phyloP scores from a whole-genome alignment of 495 filamentous ascomycete species.

The Penicillium paxilli region DNA sequence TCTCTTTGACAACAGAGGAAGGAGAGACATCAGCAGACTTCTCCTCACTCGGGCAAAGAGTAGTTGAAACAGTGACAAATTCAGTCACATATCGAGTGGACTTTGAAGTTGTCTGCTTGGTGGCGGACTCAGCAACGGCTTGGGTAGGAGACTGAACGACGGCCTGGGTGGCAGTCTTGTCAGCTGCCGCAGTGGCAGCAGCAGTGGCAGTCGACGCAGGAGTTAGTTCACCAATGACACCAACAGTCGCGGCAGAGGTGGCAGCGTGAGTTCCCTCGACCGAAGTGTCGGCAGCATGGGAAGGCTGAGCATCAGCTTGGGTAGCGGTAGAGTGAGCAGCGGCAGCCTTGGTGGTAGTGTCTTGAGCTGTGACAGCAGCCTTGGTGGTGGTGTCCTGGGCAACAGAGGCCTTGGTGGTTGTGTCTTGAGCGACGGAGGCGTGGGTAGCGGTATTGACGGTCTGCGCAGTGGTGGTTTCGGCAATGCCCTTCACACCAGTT shows the following conservation, averaged over 20 bases:
- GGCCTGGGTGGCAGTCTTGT: background rate
- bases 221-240: slow-evolving; percentile 1
- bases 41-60: slow-evolving; percentile 9
- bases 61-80: slow-evolving; percentile 15
- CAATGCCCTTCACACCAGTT: slow-evolving; percentile 21
- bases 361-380: background rate
- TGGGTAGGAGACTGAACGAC: background rate
- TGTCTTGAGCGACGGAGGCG: background rate
- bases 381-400: slow-evolving; percentile 1
- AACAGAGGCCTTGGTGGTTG: background rate
- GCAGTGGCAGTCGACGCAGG: background rate
- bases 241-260: background rate
- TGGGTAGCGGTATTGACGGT: background rate
- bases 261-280: slow-evolving; percentile 6
- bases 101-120: background rate
- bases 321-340: background rate
- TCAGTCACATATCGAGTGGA: slow-evolving; percentile 14
- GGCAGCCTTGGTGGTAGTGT: background rate
- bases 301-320: background rate
- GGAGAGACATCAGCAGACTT: background rate
- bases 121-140: background rate
- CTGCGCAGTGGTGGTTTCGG: slow-evolving; percentile 1
- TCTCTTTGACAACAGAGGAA: background rate
- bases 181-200: background rate
- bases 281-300: background rate